A percentile compares a stretch with the other conserved stretches of the same genome.
Evolutionary conservation across 2,329 filamentous ascomycete genomes (phyloP).

Genomic region (Trichoderma atrobrunneum): DNA sequence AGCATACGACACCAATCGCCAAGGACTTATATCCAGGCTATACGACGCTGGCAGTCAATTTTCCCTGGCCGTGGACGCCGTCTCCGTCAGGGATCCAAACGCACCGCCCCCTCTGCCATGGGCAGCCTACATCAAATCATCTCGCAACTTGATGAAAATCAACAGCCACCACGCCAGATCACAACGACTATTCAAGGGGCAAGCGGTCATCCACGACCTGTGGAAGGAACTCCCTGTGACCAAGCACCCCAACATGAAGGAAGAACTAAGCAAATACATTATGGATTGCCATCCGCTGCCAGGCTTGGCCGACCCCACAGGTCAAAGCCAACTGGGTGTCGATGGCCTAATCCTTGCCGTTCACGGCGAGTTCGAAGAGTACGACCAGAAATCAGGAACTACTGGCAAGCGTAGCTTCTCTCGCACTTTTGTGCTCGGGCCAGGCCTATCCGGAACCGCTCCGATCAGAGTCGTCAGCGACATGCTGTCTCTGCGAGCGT

Average conservation of each 20-base stretch:
- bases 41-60: constrained; percentile 77
- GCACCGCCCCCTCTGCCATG: constrained; percentile 54
- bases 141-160: constrained; percentile 73
- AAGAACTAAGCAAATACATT: constrained; percentile 69
- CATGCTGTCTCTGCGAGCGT: constrained; percentile 70
- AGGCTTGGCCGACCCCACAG: constrained; percentile 66
- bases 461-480: constrained; percentile 76
- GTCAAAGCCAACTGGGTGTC: constrained; percentile 62
- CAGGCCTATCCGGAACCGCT: constrained; percentile 62
- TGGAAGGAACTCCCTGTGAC: constrained; percentile 72
- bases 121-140: constrained; percentile 72
- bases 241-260: constrained; percentile 67
- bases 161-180: constrained; percentile 58
- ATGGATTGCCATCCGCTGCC: constrained; percentile 77
- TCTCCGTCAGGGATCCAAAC: constrained; percentile 48
- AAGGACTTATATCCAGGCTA: constrained; percentile 59
- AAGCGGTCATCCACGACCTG: constrained; percentile 59
- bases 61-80: constrained; percentile 69
- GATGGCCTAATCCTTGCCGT: constrained; percentile 75
- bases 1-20: constrained; percentile 70
- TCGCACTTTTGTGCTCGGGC: constrained; percentile 74
- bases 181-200: constrained; percentile 62
- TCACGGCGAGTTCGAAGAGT: constrained; percentile 83
- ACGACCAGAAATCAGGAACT: constrained; percentile 54
- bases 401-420: constrained; percentile 75